Evolutionary conservation across 495 filamentous ascomycete species (phyloP).

Genomic region (Aspergillus conjunctus): DNA sequence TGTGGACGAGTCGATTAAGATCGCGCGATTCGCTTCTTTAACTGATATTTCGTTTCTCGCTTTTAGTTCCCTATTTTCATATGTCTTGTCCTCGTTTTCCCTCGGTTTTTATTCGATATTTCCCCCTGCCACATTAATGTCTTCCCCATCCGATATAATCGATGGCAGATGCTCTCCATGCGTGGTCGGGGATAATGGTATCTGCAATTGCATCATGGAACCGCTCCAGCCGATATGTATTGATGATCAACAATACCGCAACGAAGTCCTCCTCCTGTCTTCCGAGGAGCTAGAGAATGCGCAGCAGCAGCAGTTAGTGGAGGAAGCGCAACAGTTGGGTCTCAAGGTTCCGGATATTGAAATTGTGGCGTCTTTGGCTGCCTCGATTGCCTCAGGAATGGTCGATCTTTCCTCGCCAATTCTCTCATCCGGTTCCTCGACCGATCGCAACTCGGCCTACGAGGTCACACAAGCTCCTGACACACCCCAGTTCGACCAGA

Average conservation of each 20-base stretch:
- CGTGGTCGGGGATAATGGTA: constrained; percentile 3
- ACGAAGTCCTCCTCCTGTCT: constrained; percentile 39
- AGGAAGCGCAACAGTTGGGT: constrained; percentile 45
- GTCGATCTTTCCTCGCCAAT: constrained; percentile 42
- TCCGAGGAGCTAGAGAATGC: constrained; percentile 41
- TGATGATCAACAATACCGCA: constrained; percentile 45
- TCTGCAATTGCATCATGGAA: constrained; percentile 28
- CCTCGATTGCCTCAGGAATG: constrained; percentile 43
- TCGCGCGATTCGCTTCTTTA: constrained; percentile 19
- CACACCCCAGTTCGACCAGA: constrained; percentile 33
- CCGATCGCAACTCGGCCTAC: constrained; percentile 39
- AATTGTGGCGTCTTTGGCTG: constrained; percentile 42
- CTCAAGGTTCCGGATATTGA: constrained; percentile 43
- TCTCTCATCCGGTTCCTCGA: constrained; percentile 43
- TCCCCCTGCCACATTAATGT: constrained; percentile 5
- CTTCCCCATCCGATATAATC: neutral
- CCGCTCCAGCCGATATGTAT: constrained; percentile 15
- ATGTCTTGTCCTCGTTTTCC: neutral
- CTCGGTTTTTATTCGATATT: constrained; percentile 2
- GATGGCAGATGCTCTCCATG: constrained; percentile 20
- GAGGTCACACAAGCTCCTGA: constrained; percentile 36
- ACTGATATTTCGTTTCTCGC: neutral
- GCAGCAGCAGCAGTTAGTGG: constrained; percentile 39
- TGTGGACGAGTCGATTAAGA: constrained; percentile 41
- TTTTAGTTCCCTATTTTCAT: constrained; percentile 2